Evolutionary conservation across 495 filamentous ascomycete genomes (phyloP).

Genomic region (Talaromyces wortmannii): DNA sequence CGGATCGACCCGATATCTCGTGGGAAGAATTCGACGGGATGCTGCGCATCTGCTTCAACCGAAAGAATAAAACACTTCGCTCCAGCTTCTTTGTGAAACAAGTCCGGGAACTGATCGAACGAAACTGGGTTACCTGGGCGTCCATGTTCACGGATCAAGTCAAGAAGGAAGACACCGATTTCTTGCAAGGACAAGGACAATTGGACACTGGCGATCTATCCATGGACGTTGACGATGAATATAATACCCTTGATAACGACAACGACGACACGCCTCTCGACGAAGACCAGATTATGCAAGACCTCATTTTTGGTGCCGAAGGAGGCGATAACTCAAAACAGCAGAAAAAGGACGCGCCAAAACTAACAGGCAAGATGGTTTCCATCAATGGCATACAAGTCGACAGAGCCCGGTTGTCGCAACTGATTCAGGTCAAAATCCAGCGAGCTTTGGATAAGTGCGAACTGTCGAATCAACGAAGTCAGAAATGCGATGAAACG

Average conservation of each 20-base stretch:
- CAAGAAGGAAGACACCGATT: constrained; percentile 2
- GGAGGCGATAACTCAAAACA: neutral
- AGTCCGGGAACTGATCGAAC: constrained; percentile 7
- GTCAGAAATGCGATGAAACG: constrained; percentile 7
- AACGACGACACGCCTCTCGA: neutral
- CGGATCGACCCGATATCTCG: constrained; percentile 5
- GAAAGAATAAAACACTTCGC: constrained; percentile 9
- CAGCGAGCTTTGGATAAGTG: constrained; percentile 4
- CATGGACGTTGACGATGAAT: constrained; percentile 1
- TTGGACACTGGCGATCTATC: neutral
- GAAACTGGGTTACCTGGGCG: constrained; percentile 8
- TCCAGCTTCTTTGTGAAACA: constrained; percentile 6
- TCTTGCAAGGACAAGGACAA: constrained; percentile 1
- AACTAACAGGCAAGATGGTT: neutral
- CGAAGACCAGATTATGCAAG: constrained; percentile 6
- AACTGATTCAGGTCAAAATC: constrained; percentile 6
- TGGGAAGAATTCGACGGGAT: constrained; percentile 9
- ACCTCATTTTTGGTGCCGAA: constrained; percentile 1
- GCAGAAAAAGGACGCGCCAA: neutral
- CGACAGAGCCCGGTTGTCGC: neutral
- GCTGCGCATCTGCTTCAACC: constrained; percentile 8
- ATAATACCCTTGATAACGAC: neutral
- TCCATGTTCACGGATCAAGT: constrained; percentile 8
- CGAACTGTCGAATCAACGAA: constrained; percentile 2
- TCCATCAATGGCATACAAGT: constrained; percentile 2